Base-by-base conservation (phyloP, 2,329 filamentous ascomycete species). In the Colletotrichum salicis region DNA sequence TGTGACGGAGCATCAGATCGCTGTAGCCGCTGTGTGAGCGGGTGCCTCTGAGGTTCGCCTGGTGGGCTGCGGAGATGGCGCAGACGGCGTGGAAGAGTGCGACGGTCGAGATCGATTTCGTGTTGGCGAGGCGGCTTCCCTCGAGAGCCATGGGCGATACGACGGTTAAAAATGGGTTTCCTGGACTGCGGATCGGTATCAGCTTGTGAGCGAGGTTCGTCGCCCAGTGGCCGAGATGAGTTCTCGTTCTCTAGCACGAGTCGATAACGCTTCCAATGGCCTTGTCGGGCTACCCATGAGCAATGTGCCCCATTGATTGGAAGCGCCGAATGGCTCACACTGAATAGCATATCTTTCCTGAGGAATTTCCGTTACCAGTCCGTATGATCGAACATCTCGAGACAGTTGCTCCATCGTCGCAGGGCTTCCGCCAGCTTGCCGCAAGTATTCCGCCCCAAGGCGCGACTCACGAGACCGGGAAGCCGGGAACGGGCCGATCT, bases 201-300 rank as follows among this genome's bases (percentile, higher is more conserved):
- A 64, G 45, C 19, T 64, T 69, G 54, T 64, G 51, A 12, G 51
- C 37, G 13, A 69, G 66, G n/a, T 69, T 48, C 35, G 55, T 64
- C n/a, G 45, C 66, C 66, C 66, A 69, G 37, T 69, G 66, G 66
- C 22, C 64, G 54, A 69, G 54, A 69, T 69, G 27, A 69, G 29
- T 19, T 27, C 41, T 2, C 66, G 35, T 19, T 69, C 59, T 19
- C 37, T 29, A n/a, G 52, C 12, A 15, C 41, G 11, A 56, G 41
- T 35, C 13, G 15, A 37, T 22, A 41, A 12, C 13, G 29, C 19
- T 7, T 41, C 52, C 4, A 64, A 7, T 11, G 22, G 52, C 29
- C 35, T 59, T 22, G 31, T 5, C 10, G 62, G 62, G 22, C 22
- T 41, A 11, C 35, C 35, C 4, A 59, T 10, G 4, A 1, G 35